Percentiles rank a stretch among this genome's conserved stretches.
These are phyloP conservation scores for Melastoma candidum DNA, from an alignment of 441 rosid species.

Conservation along the genomic window DNA sequence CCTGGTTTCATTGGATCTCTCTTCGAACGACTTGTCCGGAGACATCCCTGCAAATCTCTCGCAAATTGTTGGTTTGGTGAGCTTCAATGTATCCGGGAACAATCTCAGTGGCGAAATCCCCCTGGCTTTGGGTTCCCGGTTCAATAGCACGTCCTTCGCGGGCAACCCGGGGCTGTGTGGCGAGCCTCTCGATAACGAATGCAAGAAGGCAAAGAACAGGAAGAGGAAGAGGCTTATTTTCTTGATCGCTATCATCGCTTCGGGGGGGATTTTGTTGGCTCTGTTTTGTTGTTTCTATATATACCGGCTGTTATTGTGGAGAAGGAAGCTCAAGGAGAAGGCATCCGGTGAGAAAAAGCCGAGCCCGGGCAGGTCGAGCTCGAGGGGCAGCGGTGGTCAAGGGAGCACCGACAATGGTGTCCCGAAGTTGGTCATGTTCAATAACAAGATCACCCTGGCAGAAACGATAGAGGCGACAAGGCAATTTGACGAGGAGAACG, in stretches of 20 bases:
- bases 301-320: slow-evolving; percentile 78
- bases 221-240: slow-evolving; percentile 51
- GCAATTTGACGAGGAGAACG: slow-evolving; percentile 90
- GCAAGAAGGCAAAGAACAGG: slow-evolving; percentile 29
- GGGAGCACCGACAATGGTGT: slow-evolving; percentile 82
- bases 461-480: slow-evolving; percentile 88
- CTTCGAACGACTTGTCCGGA: slow-evolving; percentile 66
- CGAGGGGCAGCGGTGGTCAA: slow-evolving; percentile 68
- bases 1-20: slow-evolving; percentile 39
- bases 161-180: slow-evolving; percentile 65
- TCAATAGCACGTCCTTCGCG: slow-evolving; percentile 56
- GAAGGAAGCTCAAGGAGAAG: slow-evolving; percentile 55
- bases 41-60: slow-evolving; percentile 55
- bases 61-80: slow-evolving; percentile 34
- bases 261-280: slow-evolving; percentile 52
- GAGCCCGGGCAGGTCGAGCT: slow-evolving; percentile 83
- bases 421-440: slow-evolving; percentile 90
- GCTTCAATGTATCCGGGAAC: slow-evolving; percentile 73
- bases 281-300: slow-evolving; percentile 82
- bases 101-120: slow-evolving; percentile 77
- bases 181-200: slow-evolving; percentile 47
- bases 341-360: slow-evolving; percentile 80
- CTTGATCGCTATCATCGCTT: slow-evolving; percentile 43
- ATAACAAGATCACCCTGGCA: slow-evolving; percentile 77
- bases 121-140: slow-evolving; percentile 37